These are phyloP conservation scores for Biscogniauxia marginata DNA, from an alignment of 2,329 filamentous ascomycete species.

Conservation along the genomic window DNA sequence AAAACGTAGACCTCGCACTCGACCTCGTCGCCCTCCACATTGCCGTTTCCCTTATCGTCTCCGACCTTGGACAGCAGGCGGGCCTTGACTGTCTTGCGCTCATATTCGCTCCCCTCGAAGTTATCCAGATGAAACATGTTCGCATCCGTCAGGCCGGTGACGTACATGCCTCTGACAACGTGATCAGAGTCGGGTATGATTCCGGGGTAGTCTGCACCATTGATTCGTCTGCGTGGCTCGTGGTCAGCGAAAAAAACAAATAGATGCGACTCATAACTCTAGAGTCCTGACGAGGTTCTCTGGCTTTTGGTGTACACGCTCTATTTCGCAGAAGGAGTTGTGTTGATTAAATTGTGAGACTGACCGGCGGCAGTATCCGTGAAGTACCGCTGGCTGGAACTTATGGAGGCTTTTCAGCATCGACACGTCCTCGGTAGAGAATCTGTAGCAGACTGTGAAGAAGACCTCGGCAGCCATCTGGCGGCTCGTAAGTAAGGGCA, in stretches of 20 bases:
- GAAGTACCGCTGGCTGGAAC: constrained; percentile 73
- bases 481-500: constrained; percentile 10
- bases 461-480: constrained; percentile 85
- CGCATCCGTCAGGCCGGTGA: constrained; percentile 73
- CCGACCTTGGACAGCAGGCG: constrained; percentile 39
- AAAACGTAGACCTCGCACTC: constrained; percentile 67
- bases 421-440: constrained; percentile 46
- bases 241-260: too few species aligned
- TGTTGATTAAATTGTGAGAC: constrained; percentile 5
- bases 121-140: constrained; percentile 74
- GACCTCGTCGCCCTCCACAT: constrained; percentile 45
- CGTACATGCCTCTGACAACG: constrained; percentile 71
- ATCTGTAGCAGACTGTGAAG: constrained; percentile 75
- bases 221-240: constrained; percentile 51
- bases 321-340: too few species aligned
- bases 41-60: constrained; percentile 39
- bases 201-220: constrained; percentile 74
- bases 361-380: constrained; percentile 63
- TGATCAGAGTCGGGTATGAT: constrained; percentile 58
- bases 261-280: too few species aligned
- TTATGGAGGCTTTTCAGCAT: constrained; percentile 51
- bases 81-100: constrained; percentile 31
- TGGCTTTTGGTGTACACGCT: too few species aligned
- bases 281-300: too few species aligned
- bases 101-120: constrained; percentile 73